phyloP scores from a whole-genome alignment of 2,329 filamentous ascomycete species.

The Talaromyces sp. region DNA sequence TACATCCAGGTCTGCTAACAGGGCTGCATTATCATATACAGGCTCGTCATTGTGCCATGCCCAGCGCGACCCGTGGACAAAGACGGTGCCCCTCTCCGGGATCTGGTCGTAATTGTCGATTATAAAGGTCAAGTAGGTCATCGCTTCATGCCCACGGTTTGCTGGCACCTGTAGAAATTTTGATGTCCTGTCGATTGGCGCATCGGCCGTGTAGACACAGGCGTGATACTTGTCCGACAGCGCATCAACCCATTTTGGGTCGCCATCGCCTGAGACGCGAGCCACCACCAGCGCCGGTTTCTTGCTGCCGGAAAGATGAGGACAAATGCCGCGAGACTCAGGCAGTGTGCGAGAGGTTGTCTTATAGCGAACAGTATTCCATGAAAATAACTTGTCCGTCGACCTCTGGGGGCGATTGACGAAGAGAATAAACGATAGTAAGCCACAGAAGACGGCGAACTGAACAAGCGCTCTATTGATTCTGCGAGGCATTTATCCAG shows the following conservation, averaged over 20 bases:
- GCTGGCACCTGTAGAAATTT: constrained; percentile 30
- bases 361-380: constrained; percentile 42
- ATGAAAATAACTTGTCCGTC: constrained; percentile 34
- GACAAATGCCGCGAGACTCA: constrained; percentile 38
- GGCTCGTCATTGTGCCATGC: constrained; percentile 44
- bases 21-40: constrained; percentile 33
- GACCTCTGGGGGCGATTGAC: constrained; percentile 26
- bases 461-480: constrained; percentile 32
- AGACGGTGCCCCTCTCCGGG: constrained; percentile 33
- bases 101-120: constrained; percentile 44
- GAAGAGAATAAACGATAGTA: constrained; percentile 34
- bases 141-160: constrained; percentile 46
- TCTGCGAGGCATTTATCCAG: constrained; percentile 30
- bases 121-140: constrained; percentile 44
- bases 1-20: constrained; percentile 33
- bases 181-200: constrained; percentile 17
- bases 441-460: constrained; percentile 28
- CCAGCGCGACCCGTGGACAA: constrained; percentile 41
- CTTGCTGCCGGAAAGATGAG: constrained; percentile 29
- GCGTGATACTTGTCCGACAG: constrained; percentile 40
- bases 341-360: constrained; percentile 32
- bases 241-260: constrained; percentile 37
- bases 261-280: constrained; percentile 38
- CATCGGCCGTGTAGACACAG: constrained; percentile 44
- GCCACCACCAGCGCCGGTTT: constrained; percentile 47